Base-by-base conservation (phyloP, 805 yeast genomes). In the Starmerella lactis-condensi region DNA sequence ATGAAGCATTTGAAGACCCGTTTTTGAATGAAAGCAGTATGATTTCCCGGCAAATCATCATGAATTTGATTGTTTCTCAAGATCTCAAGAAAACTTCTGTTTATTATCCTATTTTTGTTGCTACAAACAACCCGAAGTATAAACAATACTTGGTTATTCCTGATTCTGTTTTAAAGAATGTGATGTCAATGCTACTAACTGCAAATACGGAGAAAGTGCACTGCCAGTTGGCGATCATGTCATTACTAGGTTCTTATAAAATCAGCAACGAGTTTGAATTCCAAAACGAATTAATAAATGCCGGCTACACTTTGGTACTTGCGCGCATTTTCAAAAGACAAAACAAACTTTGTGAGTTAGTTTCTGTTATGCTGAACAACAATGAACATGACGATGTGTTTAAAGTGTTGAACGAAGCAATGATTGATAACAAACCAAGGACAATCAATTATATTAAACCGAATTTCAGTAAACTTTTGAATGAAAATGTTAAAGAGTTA, bases 1-100 rank as follows among this genome's bases (percentile, higher is more conserved):
- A 81, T 50, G 92, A 77, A 48, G 75, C 76, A 6, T 72, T 85
- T 46, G 95, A 85, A 47, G 92, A 81, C 48, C 55, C 75, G 0
- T 58, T 67, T 25, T 51, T 85, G 34, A 79, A 82, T 49, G 81
- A 71, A 14, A 64, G 57, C 18, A 47, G 53, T 3, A 45, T 46
- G 2, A 37, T 76, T 4, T 75, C 61, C 38, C 59, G 96, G 13
- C 96, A 85, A 49, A 74, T 73, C 42, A 65, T 85, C 10, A 55
- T 79, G 14, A 85, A 79, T 37, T 67, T 78, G 3, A 52, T 85
- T 14, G 48, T 78, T 11, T 21, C 29, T 11, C 77, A 24, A 3
- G 75, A 31, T 53, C 57, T 32, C 35, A 5, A 58, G 56, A 22
- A 40, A 42, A 11, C 46, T 4, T 32, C 28, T 23, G 39, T 52